Evolutionary conservation across 805 yeast species (phyloP), one percentile per base, ranked within the genome.

Genomic region (Spathaspora girioi): DNA sequence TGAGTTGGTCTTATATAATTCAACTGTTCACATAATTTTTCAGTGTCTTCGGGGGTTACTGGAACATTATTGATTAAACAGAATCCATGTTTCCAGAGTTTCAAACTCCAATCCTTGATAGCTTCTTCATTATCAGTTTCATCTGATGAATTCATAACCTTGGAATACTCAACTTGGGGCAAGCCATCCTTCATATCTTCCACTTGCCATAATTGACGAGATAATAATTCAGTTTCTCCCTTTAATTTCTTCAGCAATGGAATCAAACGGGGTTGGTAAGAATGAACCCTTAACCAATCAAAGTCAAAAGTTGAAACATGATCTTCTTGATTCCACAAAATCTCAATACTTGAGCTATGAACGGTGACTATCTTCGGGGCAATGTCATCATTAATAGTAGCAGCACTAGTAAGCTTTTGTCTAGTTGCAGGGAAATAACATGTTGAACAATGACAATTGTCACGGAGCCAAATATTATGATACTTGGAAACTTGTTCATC

Each of bases 1-100:
- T 85, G 91, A 1, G 91, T 85, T 23, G 83, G 83, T 42, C 87
- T 71, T 46, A 84, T 78, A 61, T 80, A 83, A 50, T 83, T 75
- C 54, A 85, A 76, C 56, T 79, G 67, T 55, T 82, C 81, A 50
- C 83, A 77, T 53, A 85, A 71, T 54, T 68, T 66, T 58, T 84
- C 77, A 1, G 91, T 85, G 18, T 72, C 84, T 55, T 79, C 81
- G 0, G 87, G 81, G 14, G 73, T 71, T 4, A 74, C 81, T 1
- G 89, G 90, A 18, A 82, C 86, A 54, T 79, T 75, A 47, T 82
- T 77, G 44, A 85, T 77, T 49, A 84, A 72, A 41, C 85, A 77
- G 62, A 85, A 85, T 1, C 91, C 91, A 60, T 76, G 75, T 45
- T 69, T 67, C 73, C 78, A 76, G 48, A 80, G 75, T 62, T 81